Conservation (phyloP, 2,329 filamentous ascomycete species). For the Macrophomina pseudophaseolina region DNA sequence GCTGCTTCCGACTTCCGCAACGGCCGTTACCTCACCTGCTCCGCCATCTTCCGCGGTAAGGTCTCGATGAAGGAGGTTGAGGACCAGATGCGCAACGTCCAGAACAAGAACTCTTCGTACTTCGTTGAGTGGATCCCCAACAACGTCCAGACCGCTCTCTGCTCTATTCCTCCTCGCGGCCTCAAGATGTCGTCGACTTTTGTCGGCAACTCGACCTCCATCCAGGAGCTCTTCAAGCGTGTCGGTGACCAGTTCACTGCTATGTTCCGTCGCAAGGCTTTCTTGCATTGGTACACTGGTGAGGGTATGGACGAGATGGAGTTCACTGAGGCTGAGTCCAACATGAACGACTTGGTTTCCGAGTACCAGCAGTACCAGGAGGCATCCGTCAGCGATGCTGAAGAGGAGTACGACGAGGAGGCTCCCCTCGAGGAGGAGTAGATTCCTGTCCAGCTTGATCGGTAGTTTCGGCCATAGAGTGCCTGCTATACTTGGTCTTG, state of each 20-base stretch:
- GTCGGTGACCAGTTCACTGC: constrained; percentile 99
- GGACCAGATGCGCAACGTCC: constrained; percentile 99
- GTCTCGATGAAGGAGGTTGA: constrained; percentile 99
- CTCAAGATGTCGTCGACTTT: constrained; percentile 99
- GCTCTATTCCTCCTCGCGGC: constrained; percentile 96
- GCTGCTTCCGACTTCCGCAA: constrained; percentile 99
- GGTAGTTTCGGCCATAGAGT: not conserved
- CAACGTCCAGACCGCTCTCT: constrained; percentile 99
- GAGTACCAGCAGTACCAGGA: constrained; percentile 99
- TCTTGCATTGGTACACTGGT: constrained; percentile 99
- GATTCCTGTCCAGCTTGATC: constrained; percentile 11
- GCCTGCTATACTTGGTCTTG: constrained; percentile 9
- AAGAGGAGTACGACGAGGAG: constrained; percentile 95
- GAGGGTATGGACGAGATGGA: constrained; percentile 99
- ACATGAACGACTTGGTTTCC: constrained; percentile 99
- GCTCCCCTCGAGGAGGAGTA: constrained; percentile 72
- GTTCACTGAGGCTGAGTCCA: constrained; percentile 99
- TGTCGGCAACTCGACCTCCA: constrained; percentile 98
- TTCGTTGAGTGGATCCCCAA: constrained; percentile 99
- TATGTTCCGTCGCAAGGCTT: constrained; percentile 99
- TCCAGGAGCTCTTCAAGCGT: constrained; percentile 99
- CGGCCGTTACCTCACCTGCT: constrained; percentile 99
- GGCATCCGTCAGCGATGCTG: constrained; percentile 93
- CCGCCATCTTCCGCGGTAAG: constrained; percentile 99
- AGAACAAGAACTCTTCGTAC: constrained; percentile 99